phyloP scores from a whole-genome alignment of 1,284 basidiomycete species.

The Amylostereum areolatum region DNA sequence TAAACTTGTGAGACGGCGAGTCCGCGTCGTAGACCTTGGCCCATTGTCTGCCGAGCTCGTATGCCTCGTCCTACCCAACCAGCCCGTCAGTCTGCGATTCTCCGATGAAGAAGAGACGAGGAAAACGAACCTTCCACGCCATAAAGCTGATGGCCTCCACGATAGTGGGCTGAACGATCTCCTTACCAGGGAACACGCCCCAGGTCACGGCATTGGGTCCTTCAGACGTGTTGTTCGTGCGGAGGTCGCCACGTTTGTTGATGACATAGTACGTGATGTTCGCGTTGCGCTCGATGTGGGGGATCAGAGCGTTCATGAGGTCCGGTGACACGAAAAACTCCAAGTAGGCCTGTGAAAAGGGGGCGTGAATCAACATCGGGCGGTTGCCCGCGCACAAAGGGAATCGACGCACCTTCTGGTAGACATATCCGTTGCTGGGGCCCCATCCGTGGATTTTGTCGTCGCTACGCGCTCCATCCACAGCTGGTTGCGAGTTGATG shows the following conservation, averaged over 20 bases:
- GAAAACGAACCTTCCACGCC: constrained; percentile 81
- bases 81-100: not conserved
- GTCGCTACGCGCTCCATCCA: constrained; percentile 85
- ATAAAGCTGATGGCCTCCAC: constrained; percentile 97
- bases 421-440: constrained; percentile 90
- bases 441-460: constrained; percentile 93
- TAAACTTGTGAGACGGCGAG: constrained; percentile 72
- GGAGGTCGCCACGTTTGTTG: constrained; percentile 86
- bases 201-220: constrained; percentile 98
- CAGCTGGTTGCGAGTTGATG: constrained; percentile 97
- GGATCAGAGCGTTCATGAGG: constrained; percentile 61
- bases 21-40: constrained; percentile 80
- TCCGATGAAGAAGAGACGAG: not conserved
- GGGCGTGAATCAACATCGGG: constrained; percentile 1
- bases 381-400: not conserved
- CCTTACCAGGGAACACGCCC: constrained; percentile 98
- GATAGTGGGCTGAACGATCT: constrained; percentile 97
- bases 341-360: constrained; percentile 77
- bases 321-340: constrained; percentile 89
- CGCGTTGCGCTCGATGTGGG: constrained; percentile 82
- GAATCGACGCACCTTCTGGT: constrained; percentile 77
- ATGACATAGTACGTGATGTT: constrained; percentile 97
- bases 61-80: constrained; percentile 81
- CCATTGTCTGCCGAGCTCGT: constrained; percentile 94
- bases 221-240: constrained; percentile 88